phyloP scores from a whole-genome alignment of 768 basidiomycete genomes.

The Porphyrellus cyaneotinctus region DNA sequence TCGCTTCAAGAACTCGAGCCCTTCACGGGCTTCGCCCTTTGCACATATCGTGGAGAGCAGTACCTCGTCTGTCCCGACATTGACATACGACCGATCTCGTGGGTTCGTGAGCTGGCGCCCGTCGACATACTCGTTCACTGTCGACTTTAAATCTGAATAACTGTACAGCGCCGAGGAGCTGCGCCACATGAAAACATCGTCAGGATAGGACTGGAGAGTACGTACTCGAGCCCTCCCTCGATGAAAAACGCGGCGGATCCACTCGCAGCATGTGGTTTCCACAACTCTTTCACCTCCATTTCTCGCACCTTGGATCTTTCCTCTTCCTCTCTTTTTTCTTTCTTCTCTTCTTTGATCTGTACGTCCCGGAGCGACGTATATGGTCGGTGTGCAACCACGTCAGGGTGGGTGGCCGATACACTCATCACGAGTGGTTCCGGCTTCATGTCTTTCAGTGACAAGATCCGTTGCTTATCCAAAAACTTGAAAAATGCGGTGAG shows the following conservation, averaged over 20 bases:
- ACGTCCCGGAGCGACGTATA: constrained; percentile 64
- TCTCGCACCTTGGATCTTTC: constrained; percentile 44
- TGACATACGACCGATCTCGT: constrained; percentile 64
- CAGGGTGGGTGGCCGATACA: constrained; percentile 54
- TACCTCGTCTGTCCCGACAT: constrained; percentile 48
- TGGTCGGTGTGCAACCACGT: constrained; percentile 46
- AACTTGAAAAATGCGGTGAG: constrained; percentile 76
- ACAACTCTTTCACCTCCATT: constrained; percentile 62
- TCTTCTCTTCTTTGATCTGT: constrained; percentile 60
- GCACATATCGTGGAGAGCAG: constrained; percentile 36
- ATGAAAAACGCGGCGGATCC: constrained; percentile 57
- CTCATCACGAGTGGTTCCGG: constrained; percentile 51
- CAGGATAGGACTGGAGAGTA: constrained; percentile 5
- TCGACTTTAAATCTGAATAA: constrained; percentile 48
- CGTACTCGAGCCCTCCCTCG: constrained; percentile 59
- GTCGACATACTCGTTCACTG: constrained; percentile 61
- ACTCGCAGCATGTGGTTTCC: constrained; percentile 61
- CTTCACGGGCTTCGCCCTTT: constrained; percentile 30
- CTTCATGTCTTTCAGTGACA: constrained; percentile 63
- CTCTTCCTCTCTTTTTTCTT: constrained; percentile 49
- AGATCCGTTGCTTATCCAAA: constrained; percentile 66
- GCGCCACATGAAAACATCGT: neutral
- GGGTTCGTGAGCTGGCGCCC: constrained; percentile 60
- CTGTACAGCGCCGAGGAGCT: constrained; percentile 57
- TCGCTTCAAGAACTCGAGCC: constrained; percentile 56